Conservation (phyloP, 2,329 filamentous ascomycete species). For the Atkinsonella hypoxylon region DNA sequence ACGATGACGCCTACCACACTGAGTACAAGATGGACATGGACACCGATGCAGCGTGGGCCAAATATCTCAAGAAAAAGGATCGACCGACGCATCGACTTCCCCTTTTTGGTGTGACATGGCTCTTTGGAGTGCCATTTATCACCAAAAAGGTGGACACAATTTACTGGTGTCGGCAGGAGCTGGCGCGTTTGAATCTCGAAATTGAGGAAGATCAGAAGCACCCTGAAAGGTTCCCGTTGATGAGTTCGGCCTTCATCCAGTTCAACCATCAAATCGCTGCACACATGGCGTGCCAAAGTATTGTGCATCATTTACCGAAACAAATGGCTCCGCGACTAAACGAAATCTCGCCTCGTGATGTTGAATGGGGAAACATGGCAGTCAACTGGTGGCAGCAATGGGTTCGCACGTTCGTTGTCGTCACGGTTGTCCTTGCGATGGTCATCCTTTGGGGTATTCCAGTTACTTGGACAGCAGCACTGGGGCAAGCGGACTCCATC, state of each 20-base stretch:
- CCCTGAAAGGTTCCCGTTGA: conserved; percentile 74
- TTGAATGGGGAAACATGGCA: conserved; percentile 96
- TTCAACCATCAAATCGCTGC: conserved; percentile 97
- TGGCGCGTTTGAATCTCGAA: conserved; percentile 80
- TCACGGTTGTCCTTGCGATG: conserved; percentile 57
- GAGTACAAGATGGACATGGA: conserved; percentile 47
- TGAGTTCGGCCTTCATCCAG: conserved; percentile 96
- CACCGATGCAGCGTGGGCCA: conserved; percentile 62
- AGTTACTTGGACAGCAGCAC: conserved; percentile 72
- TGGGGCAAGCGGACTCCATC: conserved; percentile 66
- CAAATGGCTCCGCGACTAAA: conserved; percentile 87
- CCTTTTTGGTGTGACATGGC: conserved; percentile 49
- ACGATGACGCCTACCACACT: conserved; percentile 51
- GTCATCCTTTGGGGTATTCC: conserved; percentile 84
- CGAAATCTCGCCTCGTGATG: conserved; percentile 88
- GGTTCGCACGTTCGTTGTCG: conserved; percentile 54
- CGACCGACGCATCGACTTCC: conserved; percentile 76
- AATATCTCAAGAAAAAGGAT: conserved; percentile 69
- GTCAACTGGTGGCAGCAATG: conserved; percentile 90
- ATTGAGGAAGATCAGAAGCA: conserved; percentile 84
- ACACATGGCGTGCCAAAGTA: conserved; percentile 92
- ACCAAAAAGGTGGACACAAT: conserved; percentile 93
- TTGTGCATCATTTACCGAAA: conserved; percentile 81
- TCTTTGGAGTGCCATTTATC: conserved; percentile 65
- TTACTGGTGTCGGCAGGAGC: conserved; percentile 74